phyloP scores from a whole-genome alignment of 306 rosid genomes.

The Lablab purpureus region DNA sequence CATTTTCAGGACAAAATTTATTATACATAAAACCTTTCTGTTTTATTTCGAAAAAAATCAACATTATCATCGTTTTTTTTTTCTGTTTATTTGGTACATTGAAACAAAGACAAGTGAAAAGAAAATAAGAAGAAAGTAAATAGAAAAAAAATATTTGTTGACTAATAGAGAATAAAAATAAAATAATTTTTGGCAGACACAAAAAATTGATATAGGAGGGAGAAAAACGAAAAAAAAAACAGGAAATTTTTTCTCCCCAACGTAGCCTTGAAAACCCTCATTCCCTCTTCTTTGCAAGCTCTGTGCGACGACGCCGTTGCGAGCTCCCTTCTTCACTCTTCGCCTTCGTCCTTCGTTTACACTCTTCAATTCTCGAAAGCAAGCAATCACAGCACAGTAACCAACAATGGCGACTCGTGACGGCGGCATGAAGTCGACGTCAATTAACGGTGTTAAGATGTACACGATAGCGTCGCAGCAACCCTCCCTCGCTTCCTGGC shows the following conservation, averaged over 20 bases:
- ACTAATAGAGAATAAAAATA: no score
- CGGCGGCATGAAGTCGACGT: constrained; percentile 75
- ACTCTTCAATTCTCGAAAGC: neutral
- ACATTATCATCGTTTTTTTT: no score
- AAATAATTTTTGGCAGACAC: no score
- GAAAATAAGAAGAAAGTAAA: no score
- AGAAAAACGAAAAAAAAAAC: neutral
- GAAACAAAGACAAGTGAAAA: no score
- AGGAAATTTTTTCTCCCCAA: neutral
- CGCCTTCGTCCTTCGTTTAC: neutral
- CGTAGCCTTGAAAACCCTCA: neutral
- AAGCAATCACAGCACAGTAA: no score
- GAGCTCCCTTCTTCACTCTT: neutral
- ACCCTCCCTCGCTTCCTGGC: constrained; percentile 82
- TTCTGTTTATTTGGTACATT: no score
- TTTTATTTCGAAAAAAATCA: no score
- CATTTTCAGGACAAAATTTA: no score
- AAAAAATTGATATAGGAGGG: neutral
- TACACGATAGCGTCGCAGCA: constrained; percentile 81
- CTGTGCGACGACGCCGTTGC: neutral
- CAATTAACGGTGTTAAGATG: constrained; percentile 77
- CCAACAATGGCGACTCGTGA: constrained; percentile 68
- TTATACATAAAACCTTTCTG: no score
- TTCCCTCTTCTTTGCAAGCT: neutral
- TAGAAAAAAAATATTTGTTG: no score